phyloP scores from a whole-genome alignment of 352 stramenopile genomes.

The Phytophthora capsici region DNA sequence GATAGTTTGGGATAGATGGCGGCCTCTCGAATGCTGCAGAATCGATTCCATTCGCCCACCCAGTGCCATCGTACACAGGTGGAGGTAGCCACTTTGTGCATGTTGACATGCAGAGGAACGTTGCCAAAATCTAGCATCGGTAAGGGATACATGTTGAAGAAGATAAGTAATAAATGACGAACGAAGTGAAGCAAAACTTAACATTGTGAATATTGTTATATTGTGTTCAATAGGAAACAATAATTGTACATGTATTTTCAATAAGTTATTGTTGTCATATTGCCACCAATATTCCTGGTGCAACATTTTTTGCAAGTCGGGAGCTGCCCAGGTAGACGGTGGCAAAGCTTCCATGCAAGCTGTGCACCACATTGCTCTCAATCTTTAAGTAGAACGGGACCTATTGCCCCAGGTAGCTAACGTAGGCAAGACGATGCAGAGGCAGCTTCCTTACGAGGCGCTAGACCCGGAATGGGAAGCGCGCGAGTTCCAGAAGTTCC shows the following conservation, averaged over 20 bases:
- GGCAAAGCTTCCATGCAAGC: no score
- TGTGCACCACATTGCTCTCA: no score
- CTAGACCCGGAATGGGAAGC: constrained; percentile 65
- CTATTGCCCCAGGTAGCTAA: no score
- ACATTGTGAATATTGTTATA: constrained; percentile 6
- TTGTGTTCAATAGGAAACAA: no score
- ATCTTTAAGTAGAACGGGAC: no score
- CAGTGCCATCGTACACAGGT: constrained; percentile 52
- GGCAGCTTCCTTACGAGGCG: constrained; percentile 60
- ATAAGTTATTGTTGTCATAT: no score
- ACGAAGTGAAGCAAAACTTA: constrained; percentile 3
- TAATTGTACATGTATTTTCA: no score
- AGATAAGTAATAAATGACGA: no score
- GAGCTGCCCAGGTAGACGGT: no score
- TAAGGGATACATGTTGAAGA: no score
- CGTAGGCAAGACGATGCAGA: neutral
- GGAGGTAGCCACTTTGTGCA: constrained; percentile 19
- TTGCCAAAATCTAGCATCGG: constrained; percentile 5
- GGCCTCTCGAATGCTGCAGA: constrained; percentile 43
- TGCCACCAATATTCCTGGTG: no score
- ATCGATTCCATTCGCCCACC: constrained; percentile 65
- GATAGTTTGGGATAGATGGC: constrained; percentile 62
- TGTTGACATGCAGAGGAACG: constrained; percentile 27
- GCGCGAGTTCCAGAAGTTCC: constrained; percentile 52
- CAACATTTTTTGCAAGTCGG: no score